A percentile compares a stretch with the other conserved stretches of the same genome.
These are phyloP conservation scores for Curvularia sp. DNA, from an alignment of 2,329 filamentous ascomycete species.

Conservation along the genomic window DNA sequence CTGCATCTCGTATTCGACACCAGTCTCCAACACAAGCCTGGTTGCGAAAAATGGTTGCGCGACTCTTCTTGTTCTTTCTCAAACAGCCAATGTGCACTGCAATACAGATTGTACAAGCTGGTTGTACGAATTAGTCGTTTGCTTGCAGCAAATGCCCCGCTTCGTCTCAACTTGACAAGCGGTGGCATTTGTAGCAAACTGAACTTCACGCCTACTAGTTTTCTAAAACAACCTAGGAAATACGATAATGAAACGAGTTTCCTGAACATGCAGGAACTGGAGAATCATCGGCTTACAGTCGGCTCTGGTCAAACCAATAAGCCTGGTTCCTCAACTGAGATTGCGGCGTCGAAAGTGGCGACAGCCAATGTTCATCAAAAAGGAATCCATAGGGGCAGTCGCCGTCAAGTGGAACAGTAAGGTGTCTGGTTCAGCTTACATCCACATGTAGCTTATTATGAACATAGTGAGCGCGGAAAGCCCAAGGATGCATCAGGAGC, in stretches of 20 bases:
- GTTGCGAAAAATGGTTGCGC: background rate
- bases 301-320: background rate
- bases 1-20: conserved; percentile 2
- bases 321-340: background rate
- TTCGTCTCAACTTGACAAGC: background rate
- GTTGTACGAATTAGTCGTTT: background rate
- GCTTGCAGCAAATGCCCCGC: background rate
- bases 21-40: background rate
- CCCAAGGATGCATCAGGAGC: background rate
- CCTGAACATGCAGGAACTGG: background rate
- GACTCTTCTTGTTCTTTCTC: background rate
- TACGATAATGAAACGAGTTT: background rate
- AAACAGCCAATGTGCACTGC: background rate
- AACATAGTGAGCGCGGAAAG: background rate
- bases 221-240: background rate
- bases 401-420: background rate
- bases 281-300: background rate
- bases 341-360: background rate
- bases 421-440: background rate
- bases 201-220: background rate
- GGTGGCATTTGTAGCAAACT: background rate
- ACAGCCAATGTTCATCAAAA: background rate
- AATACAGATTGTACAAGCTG: too few species aligned
- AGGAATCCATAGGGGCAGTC: background rate
- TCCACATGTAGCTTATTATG: background rate